Percentiles rank a stretch among this genome's conserved stretches.
These are phyloP conservation scores for Cymodocea nodosa DNA, from an alignment of 116 monocot genomes.

Conservation along the genomic window DNA sequence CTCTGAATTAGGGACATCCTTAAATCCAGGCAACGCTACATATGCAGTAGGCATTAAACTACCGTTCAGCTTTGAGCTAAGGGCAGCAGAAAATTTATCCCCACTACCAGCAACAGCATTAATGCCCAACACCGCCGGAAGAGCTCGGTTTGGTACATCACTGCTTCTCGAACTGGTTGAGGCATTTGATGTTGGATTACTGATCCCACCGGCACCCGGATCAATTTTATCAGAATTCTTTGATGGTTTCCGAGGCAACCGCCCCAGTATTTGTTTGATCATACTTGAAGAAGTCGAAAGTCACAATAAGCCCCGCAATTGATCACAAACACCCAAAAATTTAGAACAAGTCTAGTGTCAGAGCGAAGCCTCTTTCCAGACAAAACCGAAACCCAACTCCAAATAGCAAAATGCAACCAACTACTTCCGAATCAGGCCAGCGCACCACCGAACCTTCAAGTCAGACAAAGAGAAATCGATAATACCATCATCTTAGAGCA, in stretches of 20 bases:
- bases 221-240: constrained; percentile 28
- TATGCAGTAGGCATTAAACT: constrained; percentile 5
- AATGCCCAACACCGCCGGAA: neutral
- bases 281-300: constrained; percentile 8
- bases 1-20: constrained; percentile 20
- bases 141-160: constrained; percentile 5
- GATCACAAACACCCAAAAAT: neutral
- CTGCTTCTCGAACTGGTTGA: constrained; percentile 20
- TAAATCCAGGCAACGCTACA: constrained; percentile 17
- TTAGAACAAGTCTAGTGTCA: neutral
- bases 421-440: no score
- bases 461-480: neutral
- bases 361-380: neutral
- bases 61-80: constrained; percentile 17
- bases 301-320: neutral
- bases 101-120: constrained; percentile 5
- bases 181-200: constrained; percentile 6
- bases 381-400: neutral
- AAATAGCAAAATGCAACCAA: neutral
- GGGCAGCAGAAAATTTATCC: constrained; percentile 8
- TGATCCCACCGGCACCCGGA: constrained; percentile 1
- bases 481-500: neutral
- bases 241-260: constrained; percentile 41
- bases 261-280: constrained; percentile 49
- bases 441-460: neutral